Evolutionary conservation across 768 basidiomycete species (phyloP), one percentile per base, ranked within the genome.

Genomic region (Pleurotus platypus): DNA sequence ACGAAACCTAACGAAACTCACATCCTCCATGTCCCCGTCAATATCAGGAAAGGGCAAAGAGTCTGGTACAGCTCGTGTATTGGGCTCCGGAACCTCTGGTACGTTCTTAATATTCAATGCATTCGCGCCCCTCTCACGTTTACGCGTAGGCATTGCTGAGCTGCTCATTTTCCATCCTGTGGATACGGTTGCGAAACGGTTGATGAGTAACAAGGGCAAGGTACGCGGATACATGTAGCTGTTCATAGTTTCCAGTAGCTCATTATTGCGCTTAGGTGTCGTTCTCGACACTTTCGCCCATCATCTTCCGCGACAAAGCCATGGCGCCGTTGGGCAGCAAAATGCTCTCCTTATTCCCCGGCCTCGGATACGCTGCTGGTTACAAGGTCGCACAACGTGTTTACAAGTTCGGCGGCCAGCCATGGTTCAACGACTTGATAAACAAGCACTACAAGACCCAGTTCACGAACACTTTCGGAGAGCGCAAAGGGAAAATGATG

Each of bases 351-450:
- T 82, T 99, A n/a, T 99, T 99, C 78, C 96, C 96, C 37, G 96
- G 94, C 54, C 85, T 99, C 3, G 96, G 96, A 2, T 99, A 99
- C 69, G 96, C 97, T 4, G 97, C 96, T 24, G 95, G 97, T 4
- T 99, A 98, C 85, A 99, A 98, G 72, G 75, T 98, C 66, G 74
- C 92, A 0, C 94, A 98, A 73, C 85, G 94, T 51, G 82, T 93
- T 65, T 96, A 95, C 86, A 99, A 97, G 75, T 99, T 98, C 66
- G 96, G 96, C 60, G 96, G 96, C 4, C 96, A 99, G 74, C 96
- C 96, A 12, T 98, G 87, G 82, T 97, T 98, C 74, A 90, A 94
- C 74, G 97, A 98, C 75, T 64, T 95, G 68, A 86, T 99, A 71
- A 80, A 80, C 61, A 83, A 81, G 65, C 79, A 94, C 73, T 92